Conservation (phyloP, 495 filamentous ascomycete species). For the Hypoxylon perforatum region DNA sequence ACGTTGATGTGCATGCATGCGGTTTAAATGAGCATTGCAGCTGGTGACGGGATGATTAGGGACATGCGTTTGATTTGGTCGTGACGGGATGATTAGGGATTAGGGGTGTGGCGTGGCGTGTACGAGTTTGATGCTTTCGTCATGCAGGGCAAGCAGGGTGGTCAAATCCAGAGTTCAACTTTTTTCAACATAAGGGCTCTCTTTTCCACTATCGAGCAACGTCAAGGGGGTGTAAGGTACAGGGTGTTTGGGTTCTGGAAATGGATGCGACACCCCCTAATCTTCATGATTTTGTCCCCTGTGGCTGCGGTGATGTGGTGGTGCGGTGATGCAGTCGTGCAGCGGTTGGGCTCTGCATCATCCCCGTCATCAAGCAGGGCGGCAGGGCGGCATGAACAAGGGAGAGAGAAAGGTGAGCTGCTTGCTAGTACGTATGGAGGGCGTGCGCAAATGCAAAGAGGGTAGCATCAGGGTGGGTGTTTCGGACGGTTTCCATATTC, state of each 20-base stretch:
- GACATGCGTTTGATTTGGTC: no score
- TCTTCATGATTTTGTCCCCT: no score
- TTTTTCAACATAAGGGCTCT: no score
- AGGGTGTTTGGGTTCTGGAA: no score
- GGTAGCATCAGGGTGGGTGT: constrained; percentile 39
- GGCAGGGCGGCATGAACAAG: constrained; percentile 6
- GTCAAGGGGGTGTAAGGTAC: no score
- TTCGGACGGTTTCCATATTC: constrained; percentile 30
- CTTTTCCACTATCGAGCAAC: no score
- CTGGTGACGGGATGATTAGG: constrained; percentile 5
- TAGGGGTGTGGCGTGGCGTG: no score
- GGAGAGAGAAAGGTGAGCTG: constrained; percentile 17
- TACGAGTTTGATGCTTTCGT: background rate
- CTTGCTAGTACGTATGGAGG: constrained; percentile 16
- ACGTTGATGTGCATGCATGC: constrained; percentile 32
- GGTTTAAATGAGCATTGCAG: constrained; percentile 11
- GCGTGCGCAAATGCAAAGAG: constrained; percentile 16
- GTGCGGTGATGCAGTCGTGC: background rate
- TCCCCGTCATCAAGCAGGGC: constrained; percentile 13
- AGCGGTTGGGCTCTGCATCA: constrained; percentile 14
- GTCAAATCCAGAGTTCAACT: constrained; percentile 8
- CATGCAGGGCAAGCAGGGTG: constrained; percentile 2
- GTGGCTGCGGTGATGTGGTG: no score
- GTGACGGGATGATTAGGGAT: constrained; percentile 6
- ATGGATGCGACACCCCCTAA: no score